These are phyloP conservation scores for Erigeron canadensis DNA, from an alignment of 129 eudicot species.

Conservation along the genomic window DNA sequence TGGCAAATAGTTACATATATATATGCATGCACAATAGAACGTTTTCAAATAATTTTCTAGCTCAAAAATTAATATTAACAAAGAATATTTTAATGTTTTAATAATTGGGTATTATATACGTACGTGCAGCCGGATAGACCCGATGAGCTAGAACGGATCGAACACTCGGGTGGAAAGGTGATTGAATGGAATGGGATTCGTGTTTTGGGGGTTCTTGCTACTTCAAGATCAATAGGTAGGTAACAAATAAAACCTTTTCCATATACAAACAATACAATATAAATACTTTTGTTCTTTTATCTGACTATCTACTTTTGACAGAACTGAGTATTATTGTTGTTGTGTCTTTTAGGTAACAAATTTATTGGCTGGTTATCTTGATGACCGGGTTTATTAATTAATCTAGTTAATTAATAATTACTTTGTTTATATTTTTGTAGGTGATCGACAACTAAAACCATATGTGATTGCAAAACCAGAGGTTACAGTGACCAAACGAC, in stretches of 20 bases:
- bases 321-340: too few relatives aligned
- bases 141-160: constrained; percentile 67
- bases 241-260: background rate
- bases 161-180: constrained; percentile 65
- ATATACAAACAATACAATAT: background rate
- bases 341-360: too few relatives aligned
- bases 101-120: background rate
- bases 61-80: too few relatives aligned
- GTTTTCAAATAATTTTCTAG: too few relatives aligned
- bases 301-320: constrained; percentile 13
- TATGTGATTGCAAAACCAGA: constrained; percentile 61
- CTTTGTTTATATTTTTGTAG: constrained; percentile 15
- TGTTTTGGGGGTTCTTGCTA: constrained; percentile 65
- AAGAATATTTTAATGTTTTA: background rate
- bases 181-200: constrained; percentile 64
- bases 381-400: background rate
- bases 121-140: constrained; percentile 63
- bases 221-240: constrained; percentile 86
- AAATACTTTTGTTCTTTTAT: background rate
- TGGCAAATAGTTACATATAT: too few relatives aligned
- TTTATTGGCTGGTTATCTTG: background rate
- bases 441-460: constrained; percentile 54
- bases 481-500: constrained; percentile 42
- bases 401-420: background rate
- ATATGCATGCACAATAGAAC: too few relatives aligned